Base-by-base conservation (phyloP, 2,329 filamentous ascomycete genomes). In the Colletotrichum simmondsii region DNA sequence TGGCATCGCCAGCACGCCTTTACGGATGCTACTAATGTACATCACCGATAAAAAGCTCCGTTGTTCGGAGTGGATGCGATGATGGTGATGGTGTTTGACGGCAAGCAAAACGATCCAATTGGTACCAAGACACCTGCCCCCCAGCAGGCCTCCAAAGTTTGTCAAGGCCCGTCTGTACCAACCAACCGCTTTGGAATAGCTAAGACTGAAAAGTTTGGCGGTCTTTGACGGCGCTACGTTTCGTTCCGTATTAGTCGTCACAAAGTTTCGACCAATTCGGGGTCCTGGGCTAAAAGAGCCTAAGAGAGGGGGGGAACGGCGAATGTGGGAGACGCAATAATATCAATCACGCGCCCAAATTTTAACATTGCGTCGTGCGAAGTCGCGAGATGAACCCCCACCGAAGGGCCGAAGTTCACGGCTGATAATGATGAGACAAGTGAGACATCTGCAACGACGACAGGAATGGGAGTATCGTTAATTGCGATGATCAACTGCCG, bases 361-460 rank as follows among this genome's bases (percentile, higher is more conserved):
- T n/a, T 19, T 68, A n/a, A 64, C 54, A 54, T 35, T 52, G 28
- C 37, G 58, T 59, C 52, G 56, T 60, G 54, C 19, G 42, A 69
- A 35, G 46, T 65, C 19, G 70, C 59, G 70, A 72, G 65, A 72
- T 72, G 59, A 64, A 69, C 65, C 37, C 42, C 65, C 69, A 52
- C 58, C 54, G 62, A 65, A 67, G 49, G 68, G 57, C 56, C 65
- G 59, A 69, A 69, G 65, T 53, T 46, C 53, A 58, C 56, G 61
- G 58, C 56, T 37, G 32, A 65, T 64, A 46, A 69, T 37, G 32
- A 69, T 64, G 60, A 72, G 70, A 72, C 32, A 64, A 59, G 28
- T 68, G 65, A 69, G 60, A 69, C 59, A 64, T 69, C 65, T 72
- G 65, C 60, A 72, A 56, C 32, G 46, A 60, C 28, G 49, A 63